These are phyloP conservation scores for Curvularia hawaiiensis DNA, from an alignment of 2,329 filamentous ascomycete genomes.

Conservation along the genomic window DNA sequence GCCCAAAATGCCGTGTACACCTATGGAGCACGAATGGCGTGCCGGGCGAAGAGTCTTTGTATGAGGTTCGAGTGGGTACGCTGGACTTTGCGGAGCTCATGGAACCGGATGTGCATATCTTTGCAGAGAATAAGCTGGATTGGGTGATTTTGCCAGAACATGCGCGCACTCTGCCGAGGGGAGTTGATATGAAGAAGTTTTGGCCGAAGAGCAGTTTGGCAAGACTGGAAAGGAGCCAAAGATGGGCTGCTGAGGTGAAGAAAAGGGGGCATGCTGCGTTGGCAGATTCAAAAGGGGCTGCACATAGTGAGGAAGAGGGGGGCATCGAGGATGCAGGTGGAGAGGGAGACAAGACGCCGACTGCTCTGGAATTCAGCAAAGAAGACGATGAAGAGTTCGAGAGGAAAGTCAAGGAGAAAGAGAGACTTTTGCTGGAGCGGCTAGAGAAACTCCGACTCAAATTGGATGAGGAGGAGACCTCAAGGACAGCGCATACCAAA, in stretches of 20 bases:
- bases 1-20: slow-evolving; percentile 27
- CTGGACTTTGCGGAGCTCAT: slow-evolving; percentile 37
- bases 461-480: slow-evolving; percentile 21
- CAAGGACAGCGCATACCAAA: neutral
- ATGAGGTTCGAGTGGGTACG: slow-evolving; percentile 31
- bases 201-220: slow-evolving; percentile 41
- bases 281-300: neutral
- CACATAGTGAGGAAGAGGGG: neutral
- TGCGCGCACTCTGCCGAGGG: slow-evolving; percentile 21
- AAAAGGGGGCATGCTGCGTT: neutral
- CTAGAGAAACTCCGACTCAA: slow-evolving; percentile 39
- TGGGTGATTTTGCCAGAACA: slow-evolving; percentile 36
- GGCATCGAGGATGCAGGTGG: slow-evolving; percentile 12
- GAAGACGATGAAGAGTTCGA: slow-evolving; percentile 42
- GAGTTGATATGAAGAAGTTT: slow-evolving; percentile 14
- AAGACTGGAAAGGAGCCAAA: slow-evolving; percentile 26
- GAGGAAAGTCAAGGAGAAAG: slow-evolving; percentile 31
- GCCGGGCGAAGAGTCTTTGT: slow-evolving; percentile 9
- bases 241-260: slow-evolving; percentile 12
- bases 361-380: slow-evolving; percentile 22
- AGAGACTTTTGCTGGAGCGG: slow-evolving; percentile 35
- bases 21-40: slow-evolving; percentile 26
- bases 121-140: slow-evolving; percentile 35
- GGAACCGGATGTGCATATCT: slow-evolving; percentile 40
- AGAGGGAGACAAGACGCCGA: slow-evolving; percentile 40